These are phyloP conservation scores for Coniferiporia weirii DNA, from an alignment of 1,284 basidiomycete species.

Conservation along the genomic window DNA sequence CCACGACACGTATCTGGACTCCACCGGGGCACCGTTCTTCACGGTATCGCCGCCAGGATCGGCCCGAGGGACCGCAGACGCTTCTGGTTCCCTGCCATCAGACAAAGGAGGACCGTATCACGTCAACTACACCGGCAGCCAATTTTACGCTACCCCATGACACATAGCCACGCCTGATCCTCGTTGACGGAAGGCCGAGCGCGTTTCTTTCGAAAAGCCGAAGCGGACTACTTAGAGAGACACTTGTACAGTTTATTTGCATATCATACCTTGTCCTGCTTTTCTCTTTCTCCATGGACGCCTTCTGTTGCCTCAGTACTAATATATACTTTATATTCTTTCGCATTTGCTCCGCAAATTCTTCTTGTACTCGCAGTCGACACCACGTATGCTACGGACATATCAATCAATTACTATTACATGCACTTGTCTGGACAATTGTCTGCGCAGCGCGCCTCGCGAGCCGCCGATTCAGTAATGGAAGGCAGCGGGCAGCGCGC, in stretches of 20 bases:
- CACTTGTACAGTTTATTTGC: neutral
- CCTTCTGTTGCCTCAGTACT: neutral
- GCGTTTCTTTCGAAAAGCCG: neutral
- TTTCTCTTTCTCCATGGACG: neutral
- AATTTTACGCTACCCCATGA: constrained; percentile 14
- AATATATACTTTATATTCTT: neutral
- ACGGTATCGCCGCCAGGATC: constrained; percentile 14
- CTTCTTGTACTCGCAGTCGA: neutral
- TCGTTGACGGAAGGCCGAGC: too few relatives aligned
- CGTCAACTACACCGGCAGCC: constrained; percentile 1
- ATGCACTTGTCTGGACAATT: too few relatives aligned
- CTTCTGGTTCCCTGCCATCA: neutral
- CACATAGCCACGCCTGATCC: neutral
- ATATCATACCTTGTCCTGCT: neutral
- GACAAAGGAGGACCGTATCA: constrained; percentile 9
- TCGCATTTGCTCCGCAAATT: neutral
- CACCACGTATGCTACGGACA: neutral
- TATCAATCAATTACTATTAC: too few relatives aligned
- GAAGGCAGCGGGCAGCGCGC: too few relatives aligned
- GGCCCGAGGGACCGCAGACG: constrained; percentile 7
- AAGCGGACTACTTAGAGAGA: neutral
- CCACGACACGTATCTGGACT: constrained; percentile 12
- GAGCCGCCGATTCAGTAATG: too few relatives aligned
- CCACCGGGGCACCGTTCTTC: constrained; percentile 1
- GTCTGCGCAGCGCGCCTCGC: too few relatives aligned